Conservation (phyloP, 202 grass and related monocot species). For the Panicum hallii region DNA sequence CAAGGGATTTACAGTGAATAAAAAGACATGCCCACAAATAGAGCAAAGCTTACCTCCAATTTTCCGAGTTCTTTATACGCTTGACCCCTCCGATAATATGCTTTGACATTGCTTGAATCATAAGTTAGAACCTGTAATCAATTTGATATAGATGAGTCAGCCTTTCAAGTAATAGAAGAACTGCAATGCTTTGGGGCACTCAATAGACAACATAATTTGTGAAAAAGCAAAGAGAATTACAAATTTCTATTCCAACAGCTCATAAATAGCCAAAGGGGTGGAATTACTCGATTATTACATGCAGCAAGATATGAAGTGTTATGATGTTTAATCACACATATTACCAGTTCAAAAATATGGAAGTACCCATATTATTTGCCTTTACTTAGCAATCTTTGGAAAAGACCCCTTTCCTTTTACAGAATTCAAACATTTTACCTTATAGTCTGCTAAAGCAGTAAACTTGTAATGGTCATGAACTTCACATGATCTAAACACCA, state of each 20-base stretch:
- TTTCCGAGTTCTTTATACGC: constrained; percentile 88
- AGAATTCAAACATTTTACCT: constrained; percentile 10
- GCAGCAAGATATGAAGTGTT: constrained; percentile 4
- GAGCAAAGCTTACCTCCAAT: constrained; percentile 67
- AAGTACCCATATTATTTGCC: background rate
- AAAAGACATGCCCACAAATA: constrained; percentile 15
- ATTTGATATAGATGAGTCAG: constrained; percentile 38
- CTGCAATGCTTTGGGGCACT: background rate
- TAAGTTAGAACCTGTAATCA: constrained; percentile 73
- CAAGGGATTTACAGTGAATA: background rate
- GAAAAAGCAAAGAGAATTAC: constrained; percentile 8
- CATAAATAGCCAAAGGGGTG: background rate
- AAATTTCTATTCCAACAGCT: constrained; percentile 16
- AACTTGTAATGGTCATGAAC: background rate
- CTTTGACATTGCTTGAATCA: constrained; percentile 89
- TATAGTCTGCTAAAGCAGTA: background rate
- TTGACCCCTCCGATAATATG: constrained; percentile 94
- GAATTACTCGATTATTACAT: background rate
- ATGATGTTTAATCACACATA: background rate
- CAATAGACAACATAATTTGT: background rate
- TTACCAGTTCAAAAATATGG: too few relatives aligned
- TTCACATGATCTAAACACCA: background rate
- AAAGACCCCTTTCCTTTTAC: background rate
- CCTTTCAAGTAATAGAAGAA: constrained; percentile 17
- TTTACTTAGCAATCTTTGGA: background rate